phyloP scores from a whole-genome alignment of 83 land plant species.

The Thuja plicata region DNA sequence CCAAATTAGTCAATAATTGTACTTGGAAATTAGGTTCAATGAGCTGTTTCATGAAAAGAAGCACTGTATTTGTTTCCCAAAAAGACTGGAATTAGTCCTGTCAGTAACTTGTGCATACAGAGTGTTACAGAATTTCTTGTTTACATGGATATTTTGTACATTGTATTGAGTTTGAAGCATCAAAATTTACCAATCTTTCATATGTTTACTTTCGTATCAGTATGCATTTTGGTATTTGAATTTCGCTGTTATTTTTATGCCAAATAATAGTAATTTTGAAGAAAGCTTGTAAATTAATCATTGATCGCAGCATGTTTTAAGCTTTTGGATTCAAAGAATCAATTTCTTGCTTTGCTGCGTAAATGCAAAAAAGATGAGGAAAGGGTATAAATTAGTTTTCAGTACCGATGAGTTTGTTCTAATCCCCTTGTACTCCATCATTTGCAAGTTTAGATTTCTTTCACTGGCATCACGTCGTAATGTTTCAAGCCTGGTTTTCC shows the following conservation, averaged over 20 bases:
- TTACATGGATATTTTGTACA: neutral
- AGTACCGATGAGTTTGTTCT: no score
- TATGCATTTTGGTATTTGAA: neutral
- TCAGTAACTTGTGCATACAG: neutral
- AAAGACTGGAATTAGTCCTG: neutral
- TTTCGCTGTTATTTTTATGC: neutral
- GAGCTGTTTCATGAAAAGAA: conserved; percentile 6
- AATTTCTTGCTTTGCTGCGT: neutral
- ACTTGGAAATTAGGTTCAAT: neutral
- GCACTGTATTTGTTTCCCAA: neutral
- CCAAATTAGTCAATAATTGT: neutral
- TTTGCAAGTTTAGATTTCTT: no score
- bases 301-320: neutral
- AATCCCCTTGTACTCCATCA: no score
- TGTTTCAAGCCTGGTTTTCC: no score
- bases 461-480: no score
- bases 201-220: neutral
- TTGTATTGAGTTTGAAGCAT: neutral
- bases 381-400: no score
- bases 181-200: neutral
- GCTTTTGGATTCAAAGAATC: neutral
- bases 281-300: neutral
- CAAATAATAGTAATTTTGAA: neutral
- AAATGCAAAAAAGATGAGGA: no score
- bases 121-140: neutral